These are phyloP conservation scores for Kodamaea kaohsiungensis DNA, from an alignment of 805 yeast genomes.

Conservation along the genomic window DNA sequence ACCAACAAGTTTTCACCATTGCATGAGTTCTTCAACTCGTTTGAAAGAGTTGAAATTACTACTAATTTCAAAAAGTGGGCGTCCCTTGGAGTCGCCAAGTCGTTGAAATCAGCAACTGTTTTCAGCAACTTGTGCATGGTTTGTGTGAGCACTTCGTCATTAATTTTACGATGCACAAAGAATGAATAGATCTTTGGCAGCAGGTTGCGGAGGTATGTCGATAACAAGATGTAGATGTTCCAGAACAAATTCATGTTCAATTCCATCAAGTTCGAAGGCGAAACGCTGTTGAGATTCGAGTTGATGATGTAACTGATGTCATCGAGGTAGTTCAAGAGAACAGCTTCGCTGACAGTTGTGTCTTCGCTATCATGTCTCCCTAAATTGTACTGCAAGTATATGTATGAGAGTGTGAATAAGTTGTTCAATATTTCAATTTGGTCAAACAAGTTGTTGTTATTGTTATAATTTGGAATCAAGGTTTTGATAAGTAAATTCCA, in stretches of 20 bases:
- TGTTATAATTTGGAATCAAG: conserved; percentile 35
- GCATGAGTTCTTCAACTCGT: conserved; percentile 31
- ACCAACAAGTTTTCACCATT: conserved; percentile 23
- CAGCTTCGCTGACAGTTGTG: conserved; percentile 42
- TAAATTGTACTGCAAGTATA: conserved; percentile 42
- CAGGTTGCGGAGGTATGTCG: conserved; percentile 36
- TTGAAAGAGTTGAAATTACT: conserved; percentile 32
- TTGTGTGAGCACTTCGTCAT: conserved; percentile 6
- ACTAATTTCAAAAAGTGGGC: conserved; percentile 26
- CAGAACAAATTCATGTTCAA: conserved; percentile 41
- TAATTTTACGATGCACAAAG: conserved; percentile 14
- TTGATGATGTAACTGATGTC: conserved; percentile 46
- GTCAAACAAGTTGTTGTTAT: conserved; percentile 25
- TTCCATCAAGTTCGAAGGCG: conserved; percentile 28
- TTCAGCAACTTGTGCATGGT: conserved; percentile 30
- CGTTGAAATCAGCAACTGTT: conserved; percentile 17
- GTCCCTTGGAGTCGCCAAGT: conserved; percentile 11
- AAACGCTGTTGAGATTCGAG: conserved; percentile 28
- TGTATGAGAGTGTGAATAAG: conserved; percentile 44
- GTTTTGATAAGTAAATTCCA: conserved; percentile 45
- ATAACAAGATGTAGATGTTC: conserved; percentile 49
- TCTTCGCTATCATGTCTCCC: conserved; percentile 18
- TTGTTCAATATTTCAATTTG: conserved; percentile 46
- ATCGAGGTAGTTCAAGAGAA: conserved; percentile 50
- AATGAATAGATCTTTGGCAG: conserved; percentile 23